Base-by-base conservation (phyloP, 2,329 filamentous ascomycete species). In the Aspergillus sp. region DNA sequence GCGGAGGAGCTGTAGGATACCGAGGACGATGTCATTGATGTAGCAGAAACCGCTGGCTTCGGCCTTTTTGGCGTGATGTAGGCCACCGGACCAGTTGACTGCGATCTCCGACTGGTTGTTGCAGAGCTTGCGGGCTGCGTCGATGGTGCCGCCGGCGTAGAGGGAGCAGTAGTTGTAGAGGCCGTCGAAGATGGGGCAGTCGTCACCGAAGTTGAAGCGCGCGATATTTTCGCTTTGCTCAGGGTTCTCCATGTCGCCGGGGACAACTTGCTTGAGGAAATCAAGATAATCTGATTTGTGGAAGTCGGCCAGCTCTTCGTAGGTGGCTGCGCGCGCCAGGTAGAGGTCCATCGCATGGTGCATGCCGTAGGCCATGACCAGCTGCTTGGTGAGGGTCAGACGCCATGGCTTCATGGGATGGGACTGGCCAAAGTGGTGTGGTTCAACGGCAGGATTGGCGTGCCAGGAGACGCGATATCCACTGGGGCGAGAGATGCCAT, bases 371-470 rank as follows among this genome's bases (percentile, higher is more conserved):
- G 92, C 90, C 73, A 96, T 89, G 65, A 99, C 92, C 50, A 99
- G 86, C 70, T 95, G 92, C 76, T 99, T 98, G 59, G 95, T 96
- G 58, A 99, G 84, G 15, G 93, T 97, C 65, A 99, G 81, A 38
- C 95, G 91, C 94, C 95, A 98, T 61, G 95, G 95, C 77, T 99
- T 99, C 95, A 99, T 99, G 19, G 95, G 95, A 81, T 99, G 95
- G 9, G 91, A 93, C 79, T 91, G 90, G 66, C 95, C 95, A 76
- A 99, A 99, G 77, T 99, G 95, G 78, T 98, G 94, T 73, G 91
- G 90, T 79, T 99, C 95, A 74, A 98, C 96, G 62, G 91, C 88
- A 1, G 93, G 91, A 71, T 97, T 97, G 79, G 92, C 92, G 76
- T 99, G 95, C 78, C 93, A 98, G 9, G 94, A 97, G 50, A 99